Conservation (phyloP, 805 yeast species). For the Candida hungchunana region DNA sequence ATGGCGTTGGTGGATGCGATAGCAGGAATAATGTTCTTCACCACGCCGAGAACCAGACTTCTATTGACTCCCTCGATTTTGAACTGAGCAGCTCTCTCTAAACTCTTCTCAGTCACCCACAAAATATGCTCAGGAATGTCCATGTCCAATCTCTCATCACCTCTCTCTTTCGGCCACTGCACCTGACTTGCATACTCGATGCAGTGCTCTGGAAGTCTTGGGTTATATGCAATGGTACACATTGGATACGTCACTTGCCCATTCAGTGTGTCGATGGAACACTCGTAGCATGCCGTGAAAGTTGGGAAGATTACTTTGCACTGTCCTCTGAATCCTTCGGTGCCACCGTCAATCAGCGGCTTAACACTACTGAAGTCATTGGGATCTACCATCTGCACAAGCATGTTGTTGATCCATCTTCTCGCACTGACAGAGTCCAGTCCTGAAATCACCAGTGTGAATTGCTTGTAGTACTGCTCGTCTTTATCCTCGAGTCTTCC, state of each 20-base stretch:
- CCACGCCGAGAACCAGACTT: constrained; percentile 75
- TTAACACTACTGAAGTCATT: constrained; percentile 45
- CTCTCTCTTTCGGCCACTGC: constrained; percentile 59
- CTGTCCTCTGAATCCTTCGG: constrained; percentile 93
- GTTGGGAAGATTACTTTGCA: constrained; percentile 83
- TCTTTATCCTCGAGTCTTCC: constrained; percentile 64
- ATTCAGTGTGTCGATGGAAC: constrained; percentile 74
- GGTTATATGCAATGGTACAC: constrained; percentile 92
- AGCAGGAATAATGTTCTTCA: constrained; percentile 89
- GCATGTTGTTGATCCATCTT: constrained; percentile 75
- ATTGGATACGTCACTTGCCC: constrained; percentile 68
- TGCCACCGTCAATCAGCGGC: constrained; percentile 89
- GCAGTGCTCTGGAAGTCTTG: constrained; percentile 92
- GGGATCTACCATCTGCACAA: constrained; percentile 59
- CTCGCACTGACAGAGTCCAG: constrained; percentile 87
- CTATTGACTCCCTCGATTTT: constrained; percentile 69
- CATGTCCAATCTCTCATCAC: constrained; percentile 51
- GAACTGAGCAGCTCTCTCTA: constrained; percentile 56
- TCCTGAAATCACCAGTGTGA: constrained; percentile 78
- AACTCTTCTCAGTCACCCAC: constrained; percentile 54
- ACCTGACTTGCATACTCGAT: constrained; percentile 83
- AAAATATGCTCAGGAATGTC: constrained; percentile 65
- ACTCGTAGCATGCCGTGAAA: constrained; percentile 86
- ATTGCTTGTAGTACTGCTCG: constrained; percentile 58
- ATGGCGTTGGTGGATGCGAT: constrained; percentile 93